phyloP scores from a whole-genome alignment of 75 land plant genomes.

The Gnetum montanum region DNA sequence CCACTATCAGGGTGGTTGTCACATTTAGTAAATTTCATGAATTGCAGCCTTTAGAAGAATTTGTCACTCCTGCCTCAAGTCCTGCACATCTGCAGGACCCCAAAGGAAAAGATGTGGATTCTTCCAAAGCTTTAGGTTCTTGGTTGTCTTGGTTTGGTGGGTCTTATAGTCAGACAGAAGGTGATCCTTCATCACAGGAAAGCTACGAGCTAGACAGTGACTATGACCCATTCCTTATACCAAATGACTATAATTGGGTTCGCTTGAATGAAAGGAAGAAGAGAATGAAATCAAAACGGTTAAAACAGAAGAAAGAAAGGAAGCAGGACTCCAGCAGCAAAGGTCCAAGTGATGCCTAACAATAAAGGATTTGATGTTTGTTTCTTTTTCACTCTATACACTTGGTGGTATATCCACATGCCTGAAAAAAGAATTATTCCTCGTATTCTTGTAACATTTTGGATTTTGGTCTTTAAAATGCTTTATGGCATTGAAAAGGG shows the following conservation, averaged over 20 bases:
- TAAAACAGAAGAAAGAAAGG: conserved; percentile 55
- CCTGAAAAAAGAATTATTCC: not conserved
- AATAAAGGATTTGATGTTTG: not conserved
- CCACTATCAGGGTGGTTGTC: conserved; percentile 38
- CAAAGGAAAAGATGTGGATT: conserved; percentile 11
- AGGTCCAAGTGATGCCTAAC: conserved; percentile 6
- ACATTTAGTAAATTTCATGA: conserved; percentile 44
- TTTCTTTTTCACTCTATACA: not conserved
- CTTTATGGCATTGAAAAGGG: not conserved
- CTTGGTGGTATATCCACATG: not conserved
- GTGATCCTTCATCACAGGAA: conserved; percentile 1
- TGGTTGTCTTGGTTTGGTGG: conserved; percentile 16
- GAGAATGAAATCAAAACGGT: conserved; percentile 71
- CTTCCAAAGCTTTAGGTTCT: conserved; percentile 9
- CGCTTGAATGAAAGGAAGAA: conserved; percentile 92
- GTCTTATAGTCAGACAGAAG: not conserved
- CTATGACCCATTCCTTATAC: conserved; percentile 87
- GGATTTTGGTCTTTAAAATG: not conserved
- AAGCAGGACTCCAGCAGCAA: conserved; percentile 25
- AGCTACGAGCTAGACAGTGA: conserved; percentile 22
- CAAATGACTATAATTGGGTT: conserved; percentile 88
- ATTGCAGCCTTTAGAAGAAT: conserved; percentile 28
- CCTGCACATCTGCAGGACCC: conserved; percentile 30
- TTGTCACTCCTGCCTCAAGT: conserved; percentile 34
- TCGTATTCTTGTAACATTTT: not conserved